A percentile compares a stretch with the other conserved stretches of the same genome.
Conservation (phyloP, 75 land plant genomes). For the Selaginella tamariscina region DNA sequence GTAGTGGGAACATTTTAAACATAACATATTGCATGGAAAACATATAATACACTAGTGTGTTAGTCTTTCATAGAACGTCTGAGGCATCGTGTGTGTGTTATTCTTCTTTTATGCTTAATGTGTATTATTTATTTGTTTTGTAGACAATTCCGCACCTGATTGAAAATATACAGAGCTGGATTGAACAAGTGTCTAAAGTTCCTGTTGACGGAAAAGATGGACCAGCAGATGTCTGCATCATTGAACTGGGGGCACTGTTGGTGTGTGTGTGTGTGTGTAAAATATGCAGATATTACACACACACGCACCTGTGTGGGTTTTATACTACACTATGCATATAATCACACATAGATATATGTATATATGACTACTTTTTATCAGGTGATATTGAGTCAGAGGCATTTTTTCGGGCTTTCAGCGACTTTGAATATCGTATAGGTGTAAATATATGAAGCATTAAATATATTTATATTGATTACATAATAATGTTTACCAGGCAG, state of each 20-base stretch:
- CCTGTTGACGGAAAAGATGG: conserved; percentile 80
- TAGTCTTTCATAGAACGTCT: too few relatives aligned
- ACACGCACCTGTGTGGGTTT: too few relatives aligned
- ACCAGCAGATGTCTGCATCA: conserved; percentile 84
- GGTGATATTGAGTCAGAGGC: conserved; percentile 99
- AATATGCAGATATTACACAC: too few relatives aligned
- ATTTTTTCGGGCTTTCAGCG: conserved; percentile 79
- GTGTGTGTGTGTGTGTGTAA: conserved; percentile 16
- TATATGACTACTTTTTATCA: conserved; percentile 12
- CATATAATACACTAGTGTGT: too few relatives aligned
- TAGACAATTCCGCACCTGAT: conserved; percentile 86
- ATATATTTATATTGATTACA: too few relatives aligned
- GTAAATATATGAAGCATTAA: too few relatives aligned
- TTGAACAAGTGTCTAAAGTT: conserved; percentile 53
- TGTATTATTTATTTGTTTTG: conserved; percentile 1
- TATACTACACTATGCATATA: too few relatives aligned
- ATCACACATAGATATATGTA: too few relatives aligned
- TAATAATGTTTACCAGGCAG: conserved; percentile 42
- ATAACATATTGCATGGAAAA: too few relatives aligned
- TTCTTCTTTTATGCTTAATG: background rate
- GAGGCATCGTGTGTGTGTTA: too few relatives aligned
- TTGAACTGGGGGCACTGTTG: conserved; percentile 81
- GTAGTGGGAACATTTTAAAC: too few relatives aligned
- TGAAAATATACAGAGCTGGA: conserved; percentile 75
- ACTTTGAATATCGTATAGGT: conserved; percentile 89